Evolutionary conservation across 805 yeast species (phyloP), one percentile per base, ranked within the genome.

Genomic region (Candida tibetensis): DNA sequence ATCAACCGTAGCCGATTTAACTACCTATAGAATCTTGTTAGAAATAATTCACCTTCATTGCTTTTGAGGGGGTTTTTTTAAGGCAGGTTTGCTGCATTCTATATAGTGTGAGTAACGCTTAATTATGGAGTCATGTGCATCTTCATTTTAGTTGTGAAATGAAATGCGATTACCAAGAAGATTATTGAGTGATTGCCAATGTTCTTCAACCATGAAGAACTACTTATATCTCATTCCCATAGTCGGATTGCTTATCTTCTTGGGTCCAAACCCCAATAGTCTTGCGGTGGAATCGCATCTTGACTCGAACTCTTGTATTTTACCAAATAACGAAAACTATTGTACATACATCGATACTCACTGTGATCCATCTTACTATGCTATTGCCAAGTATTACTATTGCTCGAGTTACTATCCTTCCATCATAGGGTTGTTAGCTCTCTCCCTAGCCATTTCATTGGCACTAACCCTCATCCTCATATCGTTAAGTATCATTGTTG

Each of bases 401-500:
- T 67, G 72, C 44, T 45, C 54, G 3, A 32, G 27, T 5, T 36
- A 41, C 17, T 43, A 41, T 15, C 52, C 51, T n/a, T 48, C 58
- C 5, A 15, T 25, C 6, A 17, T 36, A 4, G 21, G 45, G n/a
- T 27, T 37, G 2, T 4, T 48, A 6, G 17, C 34, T 9, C 17
- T 59, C 13, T 25, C 57, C 8, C 7, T 42, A 3, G 33, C 18
- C 5, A 38, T 45, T 13, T n/a, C 47, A 6, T 22, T 32, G 12
- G 17, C 36, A 5, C 30, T 64, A 12, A 26, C 45, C 9, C 29
- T 52, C 4, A 41, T 57, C 5, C 46, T 65, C 17, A 32, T 52
- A 1, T 41, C 60, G 10, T 47, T 66, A 14, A 60, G 71, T 38
- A 46, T 64, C 5, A 46, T 65, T 17, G 63, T 64, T 13, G 58